Percentiles rank a stretch among this genome's conserved stretches.
phyloP scores from a whole-genome alignment of 1,139 yeast genomes.

The Meyerozyma guilliermondii region DNA sequence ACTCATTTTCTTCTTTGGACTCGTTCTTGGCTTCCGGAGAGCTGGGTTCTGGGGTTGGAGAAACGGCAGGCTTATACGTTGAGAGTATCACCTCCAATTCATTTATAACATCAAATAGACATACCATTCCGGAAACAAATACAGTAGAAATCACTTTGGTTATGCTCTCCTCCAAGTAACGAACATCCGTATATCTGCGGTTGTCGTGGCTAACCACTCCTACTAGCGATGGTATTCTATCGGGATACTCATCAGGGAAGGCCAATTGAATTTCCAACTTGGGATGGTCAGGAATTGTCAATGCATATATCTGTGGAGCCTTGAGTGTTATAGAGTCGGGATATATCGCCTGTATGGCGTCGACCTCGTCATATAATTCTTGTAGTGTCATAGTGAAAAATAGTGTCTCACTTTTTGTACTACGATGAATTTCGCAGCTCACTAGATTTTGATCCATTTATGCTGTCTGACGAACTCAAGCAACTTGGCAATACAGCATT shows the following conservation, averaged over 20 bases:
- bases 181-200: constrained; percentile 33
- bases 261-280: constrained; percentile 55
- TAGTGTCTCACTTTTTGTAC: background rate
- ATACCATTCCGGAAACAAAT: constrained; percentile 59
- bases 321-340: constrained; percentile 46
- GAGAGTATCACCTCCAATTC: constrained; percentile 54
- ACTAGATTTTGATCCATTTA: background rate
- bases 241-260: constrained; percentile 71
- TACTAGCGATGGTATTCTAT: constrained; percentile 50
- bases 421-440: too few species aligned
- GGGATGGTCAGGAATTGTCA: constrained; percentile 62
- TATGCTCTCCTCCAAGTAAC: constrained; percentile 39
- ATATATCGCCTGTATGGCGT: constrained; percentile 85
- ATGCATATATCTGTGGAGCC: constrained; percentile 39
- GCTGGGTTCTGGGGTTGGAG: background rate
- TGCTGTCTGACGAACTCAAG: constrained; percentile 29
- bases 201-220: constrained; percentile 40
- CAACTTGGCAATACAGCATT: constrained; percentile 66
- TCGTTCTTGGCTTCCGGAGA: background rate
- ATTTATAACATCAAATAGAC: constrained; percentile 71
- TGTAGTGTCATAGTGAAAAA: constrained; percentile 32
- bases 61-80: constrained; percentile 16
- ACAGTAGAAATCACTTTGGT: constrained; percentile 45
- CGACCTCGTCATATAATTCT: constrained; percentile 71
- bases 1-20: too few species aligned